A percentile compares a stretch with the other conserved stretches of the same genome.
phyloP scores from a whole-genome alignment of 768 basidiomycete species.

The Amanita muscaria region DNA sequence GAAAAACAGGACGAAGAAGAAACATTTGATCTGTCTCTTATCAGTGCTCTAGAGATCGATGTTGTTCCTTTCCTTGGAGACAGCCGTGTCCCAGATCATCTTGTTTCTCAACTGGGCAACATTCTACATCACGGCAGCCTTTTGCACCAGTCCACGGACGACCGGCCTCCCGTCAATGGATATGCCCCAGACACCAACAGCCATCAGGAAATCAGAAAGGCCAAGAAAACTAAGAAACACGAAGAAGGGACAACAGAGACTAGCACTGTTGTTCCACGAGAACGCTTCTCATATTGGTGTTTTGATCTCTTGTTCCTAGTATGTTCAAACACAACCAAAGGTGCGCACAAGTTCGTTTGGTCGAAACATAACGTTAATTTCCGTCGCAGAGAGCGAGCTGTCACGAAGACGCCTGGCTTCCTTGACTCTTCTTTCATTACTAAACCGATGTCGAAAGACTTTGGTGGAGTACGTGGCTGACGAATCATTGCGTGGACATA shows the following conservation, averaged over 20 bases:
- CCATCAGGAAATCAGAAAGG: conserved; percentile 22
- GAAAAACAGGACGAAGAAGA: conserved; percentile 72
- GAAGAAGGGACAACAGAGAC: conserved; percentile 53
- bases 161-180: not conserved
- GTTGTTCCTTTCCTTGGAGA: conserved; percentile 72
- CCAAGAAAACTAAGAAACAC: conserved; percentile 28
- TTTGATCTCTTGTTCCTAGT: conserved; percentile 80
- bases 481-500: conserved; percentile 69
- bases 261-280: conserved; percentile 53
- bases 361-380: not conserved
- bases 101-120: conserved; percentile 60
- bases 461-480: conserved; percentile 78
- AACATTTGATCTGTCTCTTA: conserved; percentile 76
- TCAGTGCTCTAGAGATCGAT: conserved; percentile 71
- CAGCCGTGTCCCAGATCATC: conserved; percentile 56
- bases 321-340: conserved; percentile 58
- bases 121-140: conserved; percentile 67
- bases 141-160: conserved; percentile 37
- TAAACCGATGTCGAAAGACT: conserved; percentile 65
- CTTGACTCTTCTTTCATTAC: conserved; percentile 58
- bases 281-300: conserved; percentile 90
- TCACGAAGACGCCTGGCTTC: conserved; percentile 63
- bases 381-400: conserved; percentile 44
- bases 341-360: conserved; percentile 24
- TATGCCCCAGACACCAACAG: not conserved